Conservation (phyloP, 495 filamentous ascomycete genomes). For the Oleoguttula mirabilis region DNA sequence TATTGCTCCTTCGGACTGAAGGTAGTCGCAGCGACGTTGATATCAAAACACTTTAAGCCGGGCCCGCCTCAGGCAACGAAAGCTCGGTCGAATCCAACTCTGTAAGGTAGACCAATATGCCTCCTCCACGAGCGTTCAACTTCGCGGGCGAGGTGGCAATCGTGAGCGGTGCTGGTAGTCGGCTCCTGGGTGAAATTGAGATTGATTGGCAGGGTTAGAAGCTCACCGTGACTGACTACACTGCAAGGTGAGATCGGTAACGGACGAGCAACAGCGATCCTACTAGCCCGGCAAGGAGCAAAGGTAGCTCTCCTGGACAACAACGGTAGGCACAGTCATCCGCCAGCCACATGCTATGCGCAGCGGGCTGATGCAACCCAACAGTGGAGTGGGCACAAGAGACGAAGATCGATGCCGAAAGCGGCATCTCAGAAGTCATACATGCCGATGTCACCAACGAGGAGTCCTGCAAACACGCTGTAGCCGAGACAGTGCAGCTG, state of each 20-base stretch:
- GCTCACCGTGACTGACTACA: too few relatives aligned
- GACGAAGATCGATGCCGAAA: slow-evolving; percentile 18
- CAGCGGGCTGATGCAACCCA: too few relatives aligned
- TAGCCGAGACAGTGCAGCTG: slow-evolving; percentile 18
- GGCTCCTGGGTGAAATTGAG: background rate
- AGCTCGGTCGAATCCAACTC: too few relatives aligned
- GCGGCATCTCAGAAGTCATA: slow-evolving; percentile 25
- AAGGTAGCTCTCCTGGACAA: slow-evolving; percentile 11
- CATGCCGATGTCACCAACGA: slow-evolving; percentile 24
- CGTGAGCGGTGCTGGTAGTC: background rate
- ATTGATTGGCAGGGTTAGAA: too few relatives aligned
- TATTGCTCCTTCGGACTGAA: too few relatives aligned
- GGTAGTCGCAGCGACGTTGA: too few relatives aligned
- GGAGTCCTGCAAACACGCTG: slow-evolving; percentile 23
- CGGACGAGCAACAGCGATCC: slow-evolving; percentile 14
- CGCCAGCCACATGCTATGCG: too few relatives aligned
- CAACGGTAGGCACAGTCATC: background rate
- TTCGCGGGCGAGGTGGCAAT: background rate
- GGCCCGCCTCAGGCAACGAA: too few relatives aligned
- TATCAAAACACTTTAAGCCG: too few relatives aligned
- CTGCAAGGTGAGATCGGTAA: slow-evolving; percentile 15
- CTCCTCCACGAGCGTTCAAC: background rate
- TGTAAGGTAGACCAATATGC: too few relatives aligned
- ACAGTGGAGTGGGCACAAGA: slow-evolving; percentile 10
- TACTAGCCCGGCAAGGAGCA: slow-evolving; percentile 13